These are phyloP conservation scores for Eremomyces bilateralis DNA, from an alignment of 495 filamentous ascomycete genomes.

Conservation along the genomic window DNA sequence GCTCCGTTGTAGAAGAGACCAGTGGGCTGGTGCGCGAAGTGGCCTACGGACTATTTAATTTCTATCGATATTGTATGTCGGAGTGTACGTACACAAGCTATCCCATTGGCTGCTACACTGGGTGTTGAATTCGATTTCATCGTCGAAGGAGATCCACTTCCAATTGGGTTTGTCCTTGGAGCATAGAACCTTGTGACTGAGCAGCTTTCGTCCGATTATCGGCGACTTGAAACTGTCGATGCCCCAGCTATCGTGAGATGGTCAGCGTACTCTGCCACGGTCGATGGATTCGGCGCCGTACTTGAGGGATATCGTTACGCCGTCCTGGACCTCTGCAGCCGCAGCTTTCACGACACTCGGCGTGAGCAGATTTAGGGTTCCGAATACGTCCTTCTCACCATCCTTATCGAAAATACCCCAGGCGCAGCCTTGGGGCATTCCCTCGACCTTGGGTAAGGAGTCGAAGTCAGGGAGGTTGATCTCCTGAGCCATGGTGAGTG, in stretches of 20 bases:
- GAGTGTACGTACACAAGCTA: conserved; percentile 15
- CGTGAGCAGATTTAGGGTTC: conserved; percentile 37
- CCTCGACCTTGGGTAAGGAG: conserved; percentile 33
- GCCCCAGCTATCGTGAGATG: conserved; percentile 13
- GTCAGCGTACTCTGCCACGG: background rate
- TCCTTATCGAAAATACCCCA: conserved; percentile 45
- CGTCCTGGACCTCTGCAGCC: conserved; percentile 27
- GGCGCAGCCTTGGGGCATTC: conserved; percentile 38
- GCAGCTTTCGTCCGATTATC: conserved; percentile 28
- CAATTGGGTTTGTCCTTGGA: conserved; percentile 18
- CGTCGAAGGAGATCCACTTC: background rate
- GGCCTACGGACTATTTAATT: background rate
- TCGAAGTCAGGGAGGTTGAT: conserved; percentile 27
- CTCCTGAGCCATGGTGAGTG: background rate
- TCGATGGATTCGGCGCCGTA: conserved; percentile 9
- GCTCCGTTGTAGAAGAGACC: conserved; percentile 32
- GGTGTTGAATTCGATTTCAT: conserved; percentile 23
- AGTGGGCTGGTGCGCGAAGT: conserved; percentile 25
- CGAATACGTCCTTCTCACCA: conserved; percentile 34
- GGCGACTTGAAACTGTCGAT: conserved; percentile 26
- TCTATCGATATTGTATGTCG: background rate
- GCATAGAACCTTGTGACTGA: conserved; percentile 28
- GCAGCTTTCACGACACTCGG: conserved; percentile 30
- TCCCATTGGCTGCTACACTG: conserved; percentile 24
- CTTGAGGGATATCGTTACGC: conserved; percentile 39